Base-by-base conservation (phyloP, 768 basidiomycete genomes). In the Arthromyces matolae region DNA sequence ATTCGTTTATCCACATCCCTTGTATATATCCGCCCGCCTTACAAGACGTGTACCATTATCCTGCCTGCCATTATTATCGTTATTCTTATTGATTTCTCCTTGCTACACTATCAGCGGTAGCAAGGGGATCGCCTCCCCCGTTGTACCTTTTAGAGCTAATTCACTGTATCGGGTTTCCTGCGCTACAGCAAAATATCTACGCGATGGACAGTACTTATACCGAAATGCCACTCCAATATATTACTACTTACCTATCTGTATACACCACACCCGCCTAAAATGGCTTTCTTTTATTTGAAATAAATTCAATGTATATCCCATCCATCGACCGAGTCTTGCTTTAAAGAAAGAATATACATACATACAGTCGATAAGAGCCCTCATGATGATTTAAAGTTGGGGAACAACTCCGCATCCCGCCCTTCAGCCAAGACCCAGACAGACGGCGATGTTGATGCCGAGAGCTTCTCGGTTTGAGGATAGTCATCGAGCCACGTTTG, bases 151-250 rank as follows among this genome's bases (percentile, higher is more conserved):
- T 24, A 23, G 37, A 10, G 14, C 7, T 22, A 22, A 22, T 12
- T 23, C 39, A 38, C 20, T 38, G 27, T 47, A 47, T 23, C 28
- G 13, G 36, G 27, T 31, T 19, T 38, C 16, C 36, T 28, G 31
- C 19, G 13, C 27, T 47, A 38, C 45, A 47, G 45, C 36, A 37
- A 47, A 47, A 47, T 38, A 39, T 31, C 39, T 23, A 27, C 16
- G 34, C 28, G n/a, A 22, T 22, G 22, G 37, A 47, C 37, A 31
- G 36, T 38, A 37, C 36, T 47, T 47, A 47, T 47, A 47, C 36
- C 45, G 0, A 19, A 38, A 5, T 39, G 39, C 39, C 25, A 47
- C n/a, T 25, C 28, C 14, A 47, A 37, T 47, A 47, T 47, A 47
- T 12, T 32, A 39, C 22, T 28, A 47, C 37, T n/a, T n/a, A n/a